Evolutionary conservation across 352 stramenopile species (phyloP).

Genomic region (Phytopythium vexans): DNA sequence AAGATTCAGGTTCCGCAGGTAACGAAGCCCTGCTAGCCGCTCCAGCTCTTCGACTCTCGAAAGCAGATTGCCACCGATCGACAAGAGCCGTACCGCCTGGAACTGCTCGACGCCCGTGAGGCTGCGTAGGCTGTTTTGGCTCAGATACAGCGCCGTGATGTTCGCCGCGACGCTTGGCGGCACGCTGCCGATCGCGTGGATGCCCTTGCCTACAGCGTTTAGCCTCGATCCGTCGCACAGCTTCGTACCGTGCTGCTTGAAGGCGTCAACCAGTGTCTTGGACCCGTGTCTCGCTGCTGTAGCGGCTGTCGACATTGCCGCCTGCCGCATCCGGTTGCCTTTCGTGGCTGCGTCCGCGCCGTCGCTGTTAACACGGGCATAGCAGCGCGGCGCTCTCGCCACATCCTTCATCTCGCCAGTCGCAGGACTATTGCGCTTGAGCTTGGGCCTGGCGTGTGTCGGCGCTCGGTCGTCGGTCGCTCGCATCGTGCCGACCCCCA

Average conservation of each 20-base stretch:
- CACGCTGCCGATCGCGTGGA: slow-evolving; percentile 46
- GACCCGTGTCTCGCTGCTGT: slow-evolving; percentile 6
- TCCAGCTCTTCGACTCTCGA: slow-evolving; percentile 36
- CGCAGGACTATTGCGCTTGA: too few relatives aligned
- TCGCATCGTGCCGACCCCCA: too few relatives aligned
- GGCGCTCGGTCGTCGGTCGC: too few relatives aligned
- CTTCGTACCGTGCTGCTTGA: slow-evolving; percentile 67
- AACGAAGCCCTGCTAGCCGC: slow-evolving; percentile 26
- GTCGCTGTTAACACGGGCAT: background rate
- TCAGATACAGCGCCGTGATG: slow-evolving; percentile 71
- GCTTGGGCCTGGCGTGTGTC: too few relatives aligned
- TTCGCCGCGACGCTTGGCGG: slow-evolving; percentile 37
- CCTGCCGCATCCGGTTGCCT: background rate
- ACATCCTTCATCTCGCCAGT: slow-evolving; percentile 1
- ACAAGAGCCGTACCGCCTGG: slow-evolving; percentile 48
- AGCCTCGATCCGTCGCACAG: slow-evolving; percentile 73
- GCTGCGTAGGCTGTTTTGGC: slow-evolving; percentile 63
- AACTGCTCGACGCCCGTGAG: slow-evolving; percentile 70
- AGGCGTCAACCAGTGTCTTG: slow-evolving; percentile 59
- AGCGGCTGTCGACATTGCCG: background rate
- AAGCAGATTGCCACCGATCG: slow-evolving; percentile 58
- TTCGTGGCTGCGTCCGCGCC: background rate
- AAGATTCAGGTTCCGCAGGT: slow-evolving; percentile 66
- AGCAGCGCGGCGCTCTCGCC: slow-evolving; percentile 1
- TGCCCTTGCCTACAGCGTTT: slow-evolving; percentile 61